Base-by-base conservation (phyloP, 495 filamentous ascomycete genomes). In the Massariosphaeria phaeospora region DNA sequence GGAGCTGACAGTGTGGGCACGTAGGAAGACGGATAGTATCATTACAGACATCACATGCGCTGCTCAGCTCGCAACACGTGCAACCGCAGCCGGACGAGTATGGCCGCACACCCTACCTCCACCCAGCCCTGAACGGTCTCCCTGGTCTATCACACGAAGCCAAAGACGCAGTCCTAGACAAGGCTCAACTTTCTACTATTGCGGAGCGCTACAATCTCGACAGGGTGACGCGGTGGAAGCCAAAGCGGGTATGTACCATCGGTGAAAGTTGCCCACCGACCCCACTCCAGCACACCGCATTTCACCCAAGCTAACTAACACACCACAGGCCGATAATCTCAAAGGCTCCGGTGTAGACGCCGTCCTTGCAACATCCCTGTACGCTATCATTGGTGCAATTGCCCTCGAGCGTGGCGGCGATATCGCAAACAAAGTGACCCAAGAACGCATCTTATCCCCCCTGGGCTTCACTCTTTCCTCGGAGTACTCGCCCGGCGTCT, bases 301-400 rank as follows among this genome's bases (percentile, higher is more conserved):
- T 39, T 48, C 26, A 51, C 18, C 2, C 18, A 36, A 23, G 20
- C 40, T 26, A 11, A 51, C 55, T 65, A 40, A 63, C 41, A 25
- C 13, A 9, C 34, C 25, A 1, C 70, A 96, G 91, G 79, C 80
- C 33, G 70, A 81, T 39, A 84, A 95, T 63, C 74, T 95, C 30
- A 60, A 74, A 21, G 69, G 61, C 21, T 95, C 89, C 9, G 93
- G 93, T 15, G 63, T 86, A 26, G 76, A 85, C 2, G 66, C 81
- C 11, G 81, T 97, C 31, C 72, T 90, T 41, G 74, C 82, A n/a
- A 80, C 87, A 46, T 79, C 86, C 18, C 62, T 96, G 48, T 93
- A 85, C 65, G 88, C 90, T 13, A 83, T 99, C 21, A 68, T 97
- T 31, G 93, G 93, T 21, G 93, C 94, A 21, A 69, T 97, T 51